Percentiles rank a stretch among this genome's conserved stretches.
These are phyloP conservation scores for Penicillium sp. DNA, from an alignment of 2,329 filamentous ascomycete species.

Conservation along the genomic window DNA sequence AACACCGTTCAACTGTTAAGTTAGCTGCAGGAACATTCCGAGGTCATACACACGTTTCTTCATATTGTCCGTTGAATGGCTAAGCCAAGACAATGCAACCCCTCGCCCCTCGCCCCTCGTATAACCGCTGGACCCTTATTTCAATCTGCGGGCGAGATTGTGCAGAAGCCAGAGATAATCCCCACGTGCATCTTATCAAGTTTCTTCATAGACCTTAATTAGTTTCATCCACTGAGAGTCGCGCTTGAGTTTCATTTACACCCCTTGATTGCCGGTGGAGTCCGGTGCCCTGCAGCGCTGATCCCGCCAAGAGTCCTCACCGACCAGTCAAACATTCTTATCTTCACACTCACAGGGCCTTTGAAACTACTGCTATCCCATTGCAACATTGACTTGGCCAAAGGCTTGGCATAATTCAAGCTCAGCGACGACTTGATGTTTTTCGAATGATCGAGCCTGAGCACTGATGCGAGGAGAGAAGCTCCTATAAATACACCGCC, in stretches of 20 bases:
- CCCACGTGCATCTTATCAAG: not conserved
- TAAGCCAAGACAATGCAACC: not conserved
- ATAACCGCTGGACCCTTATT: not conserved
- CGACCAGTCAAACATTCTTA: conserved; percentile 4
- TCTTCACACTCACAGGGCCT: not conserved
- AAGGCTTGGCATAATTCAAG: not conserved
- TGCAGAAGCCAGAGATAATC: not conserved
- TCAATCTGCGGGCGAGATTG: not conserved
- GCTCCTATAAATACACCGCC: not conserved
- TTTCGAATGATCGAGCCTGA: not conserved
- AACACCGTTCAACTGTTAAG: not conserved
- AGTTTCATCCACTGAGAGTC: not conserved
- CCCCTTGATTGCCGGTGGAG: conserved; percentile 1
- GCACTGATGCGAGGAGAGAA: not conserved
- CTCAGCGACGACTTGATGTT: not conserved
- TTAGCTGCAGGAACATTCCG: not conserved
- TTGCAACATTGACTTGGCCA: not conserved
- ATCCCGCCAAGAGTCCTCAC: conserved; percentile 1
- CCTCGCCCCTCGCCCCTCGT: not conserved
- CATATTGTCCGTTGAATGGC: not conserved
- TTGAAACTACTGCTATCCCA: not conserved
- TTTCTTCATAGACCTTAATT: not conserved
- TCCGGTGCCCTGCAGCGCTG: conserved; percentile 12
- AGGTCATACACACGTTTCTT: not conserved
- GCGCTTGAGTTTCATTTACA: not conserved